Percentiles rank a stretch among this genome's conserved stretches.
These are phyloP conservation scores for Hypomontagnella monticulosa DNA, from an alignment of 495 filamentous ascomycete genomes.

Conservation along the genomic window DNA sequence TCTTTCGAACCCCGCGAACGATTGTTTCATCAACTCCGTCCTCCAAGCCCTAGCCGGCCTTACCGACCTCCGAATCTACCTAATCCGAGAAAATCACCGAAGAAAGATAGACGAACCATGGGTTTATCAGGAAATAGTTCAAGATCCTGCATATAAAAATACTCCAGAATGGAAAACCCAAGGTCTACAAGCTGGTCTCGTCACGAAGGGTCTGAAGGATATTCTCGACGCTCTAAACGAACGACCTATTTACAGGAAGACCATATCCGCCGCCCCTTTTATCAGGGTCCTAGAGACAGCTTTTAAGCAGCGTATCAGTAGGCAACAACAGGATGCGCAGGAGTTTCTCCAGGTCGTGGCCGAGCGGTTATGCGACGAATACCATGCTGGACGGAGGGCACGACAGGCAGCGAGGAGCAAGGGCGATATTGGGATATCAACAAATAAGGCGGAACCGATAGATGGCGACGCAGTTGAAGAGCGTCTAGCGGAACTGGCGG, in stretches of 20 bases:
- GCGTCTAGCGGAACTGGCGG: constrained; percentile 32
- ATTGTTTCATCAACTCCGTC: constrained; percentile 99
- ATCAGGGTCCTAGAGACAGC: constrained; percentile 82
- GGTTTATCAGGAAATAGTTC: constrained; percentile 70
- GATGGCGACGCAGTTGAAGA: constrained; percentile 39
- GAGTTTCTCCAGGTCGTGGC: constrained; percentile 95
- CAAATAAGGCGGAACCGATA: constrained; percentile 21
- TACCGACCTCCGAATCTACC: constrained; percentile 87
- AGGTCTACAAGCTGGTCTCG: constrained; percentile 79
- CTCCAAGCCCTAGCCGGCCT: constrained; percentile 94
- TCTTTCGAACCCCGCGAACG: constrained; percentile 90
- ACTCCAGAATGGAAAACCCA: constrained; percentile 72
- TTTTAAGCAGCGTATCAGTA: constrained; percentile 87
- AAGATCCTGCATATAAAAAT: constrained; percentile 49
- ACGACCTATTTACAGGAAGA: constrained; percentile 91
- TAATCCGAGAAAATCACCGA: constrained; percentile 88
- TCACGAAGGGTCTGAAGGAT: constrained; percentile 90
- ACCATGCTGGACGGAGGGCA: constrained; percentile 82
- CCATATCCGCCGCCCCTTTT: constrained; percentile 85
- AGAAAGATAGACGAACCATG: constrained; percentile 77
- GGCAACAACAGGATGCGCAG: constrained; percentile 98
- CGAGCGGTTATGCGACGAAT: constrained; percentile 91
- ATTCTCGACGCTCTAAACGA: constrained; percentile 95
- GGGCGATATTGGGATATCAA: neutral
- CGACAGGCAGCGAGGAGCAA: constrained; percentile 57